These are phyloP conservation scores for Fusarium metavorans DNA, from an alignment of 2,329 filamentous ascomycete species.

Conservation along the genomic window DNA sequence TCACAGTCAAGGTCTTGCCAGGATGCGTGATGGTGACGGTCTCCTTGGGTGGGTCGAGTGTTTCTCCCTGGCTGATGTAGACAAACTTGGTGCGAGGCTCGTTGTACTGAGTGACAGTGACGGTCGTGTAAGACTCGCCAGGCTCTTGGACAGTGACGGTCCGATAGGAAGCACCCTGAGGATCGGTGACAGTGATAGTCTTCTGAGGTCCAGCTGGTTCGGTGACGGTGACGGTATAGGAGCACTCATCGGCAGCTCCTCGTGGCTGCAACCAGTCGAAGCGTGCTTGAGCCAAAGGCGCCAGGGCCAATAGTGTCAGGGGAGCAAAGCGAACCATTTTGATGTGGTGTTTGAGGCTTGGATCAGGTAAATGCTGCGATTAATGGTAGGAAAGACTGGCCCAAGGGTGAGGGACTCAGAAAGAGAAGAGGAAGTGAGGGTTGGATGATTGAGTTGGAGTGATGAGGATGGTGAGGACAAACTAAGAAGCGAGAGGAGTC, in stretches of 20 bases:
- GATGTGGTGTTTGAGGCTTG: neutral
- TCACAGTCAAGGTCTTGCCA: constrained; percentile 42
- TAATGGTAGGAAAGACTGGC: neutral
- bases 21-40: constrained; percentile 45
- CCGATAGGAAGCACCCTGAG: constrained; percentile 16
- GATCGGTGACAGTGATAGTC: constrained; percentile 36
- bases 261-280: constrained; percentile 36
- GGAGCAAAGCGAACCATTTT: constrained; percentile 44
- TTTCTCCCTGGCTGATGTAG: constrained; percentile 37
- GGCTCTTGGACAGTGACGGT: constrained; percentile 36
- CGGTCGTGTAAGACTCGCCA: constrained; percentile 18
- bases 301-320: constrained; percentile 44
- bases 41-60: constrained; percentile 32
- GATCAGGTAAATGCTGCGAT: neutral
- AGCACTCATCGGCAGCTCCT: constrained; percentile 39
- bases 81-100: constrained; percentile 28
- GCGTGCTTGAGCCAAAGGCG: constrained; percentile 44
- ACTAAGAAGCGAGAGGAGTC: neutral
- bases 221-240: constrained; percentile 45
- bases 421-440: neutral
- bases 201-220: constrained; percentile 27
- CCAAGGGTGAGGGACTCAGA: neutral
- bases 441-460: constrained; percentile 4
- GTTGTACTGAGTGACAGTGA: constrained; percentile 32
- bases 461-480: constrained; percentile 14